Base-by-base conservation (phyloP, 768 basidiomycete species). In the Lyophyllum atratum region DNA sequence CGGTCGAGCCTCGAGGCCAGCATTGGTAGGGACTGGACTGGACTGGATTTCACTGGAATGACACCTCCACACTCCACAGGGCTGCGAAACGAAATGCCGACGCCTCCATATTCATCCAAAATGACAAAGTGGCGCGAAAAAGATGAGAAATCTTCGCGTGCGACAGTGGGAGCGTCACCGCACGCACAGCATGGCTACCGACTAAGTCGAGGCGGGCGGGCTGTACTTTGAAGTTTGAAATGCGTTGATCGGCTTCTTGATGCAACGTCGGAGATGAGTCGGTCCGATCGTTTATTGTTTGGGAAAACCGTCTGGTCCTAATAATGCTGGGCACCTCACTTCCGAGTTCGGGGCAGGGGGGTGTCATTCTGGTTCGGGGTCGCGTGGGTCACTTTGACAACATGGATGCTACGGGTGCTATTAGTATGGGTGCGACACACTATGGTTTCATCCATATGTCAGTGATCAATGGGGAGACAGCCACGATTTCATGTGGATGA, bases 231-330 rank as follows among this genome's bases (percentile, higher is more conserved):
- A 6, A 6, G 12, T 9, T 9, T 4, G 34, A 15, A 3, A 15
- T 4, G 8, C 34, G 31, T 6, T 53, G 52, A 53, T 53, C 29
- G 52, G 29, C 43, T 53, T 31, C 42, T 26, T 53, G 51, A 52
- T 44, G 39, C 5, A 10, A 21, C n/a, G 43, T 44, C 43, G 17
- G 29, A 4, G 8, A 9, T 12, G 22, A 22, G 12, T 26, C 26
- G 24, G 14, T 8, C 25, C 22, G 45, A 7, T 42, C 40, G 45
- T 4, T 15, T 14, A 22, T 3, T 51, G 17, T 51, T 51, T 51
- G 34, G 21, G 2, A 39, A 51, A 11, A n/a, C 31, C 49, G 10
- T n/a, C 8, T 2, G 15, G 11, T 8, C 22, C 37, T 39, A 40
- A 51, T 14, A 46, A 5, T 24, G n/a, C n/a, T n/a, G n/a, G n/a